These are phyloP conservation scores for Naganishia friedmannii DNA, from an alignment of 768 basidiomycete genomes.

Conservation along the genomic window DNA sequence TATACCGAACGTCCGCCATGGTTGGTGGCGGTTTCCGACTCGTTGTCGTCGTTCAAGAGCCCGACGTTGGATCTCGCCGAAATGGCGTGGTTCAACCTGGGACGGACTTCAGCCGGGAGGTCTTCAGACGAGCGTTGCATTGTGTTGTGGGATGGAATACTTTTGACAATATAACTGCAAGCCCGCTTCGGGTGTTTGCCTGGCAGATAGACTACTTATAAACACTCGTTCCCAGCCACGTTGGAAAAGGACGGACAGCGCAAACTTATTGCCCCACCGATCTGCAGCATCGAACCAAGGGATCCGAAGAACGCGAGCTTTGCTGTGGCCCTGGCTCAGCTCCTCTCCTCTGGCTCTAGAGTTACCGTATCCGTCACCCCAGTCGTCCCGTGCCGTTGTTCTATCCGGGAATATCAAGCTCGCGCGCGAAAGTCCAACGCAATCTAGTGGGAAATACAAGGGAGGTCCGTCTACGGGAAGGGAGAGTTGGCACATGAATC, in stretches of 20 bases:
- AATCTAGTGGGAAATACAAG: not conserved
- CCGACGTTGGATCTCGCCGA: conserved; percentile 1
- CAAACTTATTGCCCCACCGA: not conserved
- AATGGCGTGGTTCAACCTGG: not conserved
- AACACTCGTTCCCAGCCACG: not conserved
- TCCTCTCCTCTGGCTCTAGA: not conserved
- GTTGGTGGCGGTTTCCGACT: not conserved
- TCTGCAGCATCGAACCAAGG: not conserved
- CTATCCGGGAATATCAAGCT: conserved; percentile 18
- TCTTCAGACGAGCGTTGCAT: conserved; percentile 20
- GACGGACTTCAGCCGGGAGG: not conserved
- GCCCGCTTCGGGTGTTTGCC: not conserved
- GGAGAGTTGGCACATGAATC: not conserved
- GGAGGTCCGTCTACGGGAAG: not conserved
- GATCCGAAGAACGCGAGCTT: not conserved
- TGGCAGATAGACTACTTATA: not conserved
- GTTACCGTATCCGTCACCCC: conserved; percentile 15
- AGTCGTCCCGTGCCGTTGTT: conserved; percentile 25
- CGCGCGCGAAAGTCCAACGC: not conserved
- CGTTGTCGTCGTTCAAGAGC: not conserved
- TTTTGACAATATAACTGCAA: not conserved
- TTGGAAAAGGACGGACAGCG: not conserved
- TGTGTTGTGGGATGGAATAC: not conserved
- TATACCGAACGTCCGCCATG: not conserved
- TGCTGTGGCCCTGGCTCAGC: not conserved